Percentiles rank a stretch among this genome's conserved stretches.
Conservation (phyloP, 2,329 filamentous ascomycete genomes). For the Penicillium sp. region DNA sequence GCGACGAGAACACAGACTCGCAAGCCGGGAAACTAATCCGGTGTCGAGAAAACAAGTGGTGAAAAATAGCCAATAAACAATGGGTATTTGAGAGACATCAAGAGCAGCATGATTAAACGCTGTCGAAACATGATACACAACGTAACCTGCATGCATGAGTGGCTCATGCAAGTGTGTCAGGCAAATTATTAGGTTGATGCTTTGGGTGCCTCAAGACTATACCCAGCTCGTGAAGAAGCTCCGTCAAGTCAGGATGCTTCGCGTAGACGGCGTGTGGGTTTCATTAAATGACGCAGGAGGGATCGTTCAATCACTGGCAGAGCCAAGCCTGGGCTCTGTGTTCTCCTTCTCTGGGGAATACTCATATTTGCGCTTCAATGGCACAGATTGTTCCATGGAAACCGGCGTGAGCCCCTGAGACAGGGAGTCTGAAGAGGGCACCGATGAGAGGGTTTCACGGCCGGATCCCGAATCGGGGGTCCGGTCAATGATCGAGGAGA, state of each 20-base stretch:
- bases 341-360: conserved; percentile 23
- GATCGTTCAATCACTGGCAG: conserved; percentile 15
- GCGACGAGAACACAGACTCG: too few relatives aligned
- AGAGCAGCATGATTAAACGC: background rate
- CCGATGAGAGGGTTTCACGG: conserved; percentile 19
- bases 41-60: too few relatives aligned
- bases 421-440: conserved; percentile 19
- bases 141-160: too few relatives aligned
- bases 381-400: conserved; percentile 13
- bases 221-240: background rate
- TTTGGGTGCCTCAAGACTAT: too few relatives aligned
- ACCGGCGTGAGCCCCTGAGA: conserved; percentile 13
- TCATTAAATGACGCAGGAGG: background rate
- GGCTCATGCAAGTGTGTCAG: too few relatives aligned
- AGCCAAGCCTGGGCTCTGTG: conserved; percentile 19
- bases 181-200: background rate
- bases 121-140: too few relatives aligned
- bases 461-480: conserved; percentile 20
- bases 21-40: too few relatives aligned
- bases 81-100: background rate
- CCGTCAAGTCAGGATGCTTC: background rate
- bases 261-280: conserved; percentile 5
- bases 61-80: background rate
- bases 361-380: conserved; percentile 20
- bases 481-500: conserved; percentile 37